Evolutionary conservation across 1,284 basidiomycete genomes (phyloP).

Genomic region (Cryptococcus jaspeensis): DNA sequence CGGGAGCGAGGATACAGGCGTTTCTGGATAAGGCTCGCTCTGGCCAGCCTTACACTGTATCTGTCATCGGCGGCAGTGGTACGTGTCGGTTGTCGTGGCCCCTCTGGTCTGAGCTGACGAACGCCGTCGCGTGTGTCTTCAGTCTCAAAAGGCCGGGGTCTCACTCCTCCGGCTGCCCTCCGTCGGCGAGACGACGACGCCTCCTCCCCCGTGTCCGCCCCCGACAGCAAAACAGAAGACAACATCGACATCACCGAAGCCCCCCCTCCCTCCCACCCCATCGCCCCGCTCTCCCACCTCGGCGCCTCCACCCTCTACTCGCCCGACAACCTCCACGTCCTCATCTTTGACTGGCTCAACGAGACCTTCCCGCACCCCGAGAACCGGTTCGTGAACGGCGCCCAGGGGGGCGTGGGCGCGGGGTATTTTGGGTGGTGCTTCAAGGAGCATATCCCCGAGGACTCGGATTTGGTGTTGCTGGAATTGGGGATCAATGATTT

Average conservation of each 20-base stretch:
- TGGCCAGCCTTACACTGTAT: slow-evolving; percentile 39
- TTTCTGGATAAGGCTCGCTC: slow-evolving; percentile 42
- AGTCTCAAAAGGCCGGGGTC: slow-evolving; percentile 46
- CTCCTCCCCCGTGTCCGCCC: too few species aligned
- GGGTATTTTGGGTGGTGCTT: slow-evolving; percentile 50
- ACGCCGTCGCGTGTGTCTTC: background rate
- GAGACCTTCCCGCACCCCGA: slow-evolving; percentile 36
- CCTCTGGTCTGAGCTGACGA: background rate
- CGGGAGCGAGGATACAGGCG: slow-evolving; percentile 34
- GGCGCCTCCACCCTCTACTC: slow-evolving; percentile 46
- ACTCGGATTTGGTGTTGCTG: slow-evolving; percentile 42
- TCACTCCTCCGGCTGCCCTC: slow-evolving; percentile 16
- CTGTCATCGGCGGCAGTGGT: slow-evolving; percentile 46
- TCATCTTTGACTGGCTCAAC: slow-evolving; percentile 47
- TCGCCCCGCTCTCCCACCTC: slow-evolving; percentile 9
- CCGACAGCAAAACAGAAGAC: slow-evolving; percentile 1
- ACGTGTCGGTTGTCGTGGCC: slow-evolving; percentile 1
- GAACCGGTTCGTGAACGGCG: slow-evolving; percentile 42
- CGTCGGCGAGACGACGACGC: too few species aligned
- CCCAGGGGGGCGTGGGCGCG: slow-evolving; percentile 47
- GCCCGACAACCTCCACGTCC: slow-evolving; percentile 44
- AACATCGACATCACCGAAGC: slow-evolving; percentile 12
- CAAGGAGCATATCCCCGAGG: slow-evolving; percentile 46
- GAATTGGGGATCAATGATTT: slow-evolving; percentile 49
- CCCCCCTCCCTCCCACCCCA: slow-evolving; percentile 1